A percentile compares a stretch with the other conserved stretches of the same genome.
These are phyloP conservation scores for Yarrowia deformans DNA, from an alignment of 805 yeast species.

Conservation along the genomic window DNA sequence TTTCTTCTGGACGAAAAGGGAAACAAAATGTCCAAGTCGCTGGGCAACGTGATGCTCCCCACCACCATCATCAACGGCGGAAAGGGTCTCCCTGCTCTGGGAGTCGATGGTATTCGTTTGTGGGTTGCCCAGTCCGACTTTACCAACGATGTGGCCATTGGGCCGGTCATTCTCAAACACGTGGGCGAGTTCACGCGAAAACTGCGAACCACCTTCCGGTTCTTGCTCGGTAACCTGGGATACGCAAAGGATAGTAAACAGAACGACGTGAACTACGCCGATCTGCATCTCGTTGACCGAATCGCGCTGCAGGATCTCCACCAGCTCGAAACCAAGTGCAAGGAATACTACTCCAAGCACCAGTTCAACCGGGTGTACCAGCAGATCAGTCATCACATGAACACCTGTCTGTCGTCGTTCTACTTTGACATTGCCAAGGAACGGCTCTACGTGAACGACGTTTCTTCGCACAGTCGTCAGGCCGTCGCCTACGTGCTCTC, in stretches of 20 bases:
- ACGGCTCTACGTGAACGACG: conserved; percentile 73
- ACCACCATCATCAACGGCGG: conserved; percentile 67
- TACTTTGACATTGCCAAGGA: conserved; percentile 91
- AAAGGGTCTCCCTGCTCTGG: conserved; percentile 65
- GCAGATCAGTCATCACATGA: conserved; percentile 73
- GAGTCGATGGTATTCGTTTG: conserved; percentile 88
- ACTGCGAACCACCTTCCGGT: conserved; percentile 79
- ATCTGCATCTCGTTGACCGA: conserved; percentile 57
- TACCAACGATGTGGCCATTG: conserved; percentile 77
- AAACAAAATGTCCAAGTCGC: conserved; percentile 90
- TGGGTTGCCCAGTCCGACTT: conserved; percentile 92
- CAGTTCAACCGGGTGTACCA: conserved; percentile 77
- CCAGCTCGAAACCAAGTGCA: conserved; percentile 55
- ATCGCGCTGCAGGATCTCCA: conserved; percentile 65
- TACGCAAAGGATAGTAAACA: conserved; percentile 49
- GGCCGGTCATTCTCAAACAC: conserved; percentile 72
- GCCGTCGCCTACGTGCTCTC: conserved; percentile 70
- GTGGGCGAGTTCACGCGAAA: conserved; percentile 84
- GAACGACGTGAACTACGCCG: conserved; percentile 43
- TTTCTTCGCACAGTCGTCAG: conserved; percentile 58
- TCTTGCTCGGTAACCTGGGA: conserved; percentile 77
- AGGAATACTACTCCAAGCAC: conserved; percentile 59
- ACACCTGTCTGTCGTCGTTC: conserved; percentile 75
- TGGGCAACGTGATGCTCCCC: conserved; percentile 84
- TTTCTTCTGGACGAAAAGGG: conserved; percentile 87